phyloP scores from a whole-genome alignment of 1,284 basidiomycete genomes.

The Trametes versicolor region DNA sequence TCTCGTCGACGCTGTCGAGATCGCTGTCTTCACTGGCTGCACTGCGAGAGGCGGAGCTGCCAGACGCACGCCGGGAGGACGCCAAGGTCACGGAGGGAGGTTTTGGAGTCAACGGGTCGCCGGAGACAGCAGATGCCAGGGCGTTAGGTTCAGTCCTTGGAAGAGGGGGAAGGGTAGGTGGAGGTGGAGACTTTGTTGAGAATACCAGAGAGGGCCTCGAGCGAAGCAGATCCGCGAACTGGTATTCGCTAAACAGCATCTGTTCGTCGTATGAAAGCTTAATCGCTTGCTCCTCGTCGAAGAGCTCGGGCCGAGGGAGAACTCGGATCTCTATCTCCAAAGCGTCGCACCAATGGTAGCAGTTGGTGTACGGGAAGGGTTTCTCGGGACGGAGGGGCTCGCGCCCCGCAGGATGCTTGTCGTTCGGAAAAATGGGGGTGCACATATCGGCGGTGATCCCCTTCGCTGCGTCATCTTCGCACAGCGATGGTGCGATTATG shows the following conservation, averaged over 20 bases:
- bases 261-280: background rate
- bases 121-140: background rate
- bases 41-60: background rate
- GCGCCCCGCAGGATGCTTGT: background rate
- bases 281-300: background rate
- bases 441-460: slow-evolving; percentile 13
- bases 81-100: background rate
- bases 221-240: no score
- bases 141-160: no score
- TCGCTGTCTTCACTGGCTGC: background rate
- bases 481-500: slow-evolving; percentile 7
- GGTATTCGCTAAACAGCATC: no score
- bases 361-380: slow-evolving; percentile 22
- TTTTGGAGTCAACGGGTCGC: background rate
- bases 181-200: no score
- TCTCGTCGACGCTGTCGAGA: background rate
- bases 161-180: no score
- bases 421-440: slow-evolving; percentile 11
- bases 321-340: slow-evolving; percentile 15
- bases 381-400: background rate
- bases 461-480: background rate
- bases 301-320: background rate
- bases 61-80: background rate
- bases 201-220: no score
- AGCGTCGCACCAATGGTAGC: slow-evolving; percentile 20